These are phyloP conservation scores for Auriscalpium vulgare DNA, from an alignment of 768 basidiomycete genomes.

Conservation along the genomic window DNA sequence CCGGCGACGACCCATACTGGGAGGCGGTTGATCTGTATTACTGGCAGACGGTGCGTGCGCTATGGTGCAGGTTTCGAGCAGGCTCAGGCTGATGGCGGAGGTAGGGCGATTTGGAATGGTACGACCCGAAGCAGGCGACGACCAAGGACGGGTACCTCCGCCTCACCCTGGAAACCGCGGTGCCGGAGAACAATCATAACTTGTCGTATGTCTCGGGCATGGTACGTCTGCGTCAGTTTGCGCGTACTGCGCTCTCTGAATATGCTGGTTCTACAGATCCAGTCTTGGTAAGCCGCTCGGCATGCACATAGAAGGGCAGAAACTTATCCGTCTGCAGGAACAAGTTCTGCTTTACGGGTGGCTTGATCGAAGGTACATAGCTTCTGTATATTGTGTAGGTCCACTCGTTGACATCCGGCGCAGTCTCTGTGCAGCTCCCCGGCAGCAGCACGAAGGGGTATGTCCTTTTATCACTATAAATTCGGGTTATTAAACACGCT, in stretches of 20 bases:
- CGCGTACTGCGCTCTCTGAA: not conserved
- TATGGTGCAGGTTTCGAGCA: not conserved
- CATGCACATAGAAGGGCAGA: not conserved
- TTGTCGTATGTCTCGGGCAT: conserved; percentile 33
- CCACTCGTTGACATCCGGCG: not conserved
- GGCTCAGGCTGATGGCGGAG: not conserved
- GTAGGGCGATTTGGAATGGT: conserved; percentile 45
- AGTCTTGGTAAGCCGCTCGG: conserved; percentile 21
- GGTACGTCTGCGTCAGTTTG: conserved; percentile 16
- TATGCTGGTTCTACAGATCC: conserved; percentile 5
- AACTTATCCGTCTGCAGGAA: conserved; percentile 31
- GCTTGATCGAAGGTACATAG: conserved; percentile 45
- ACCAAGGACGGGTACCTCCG: conserved; percentile 43
- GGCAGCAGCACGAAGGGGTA: conserved; percentile 3
- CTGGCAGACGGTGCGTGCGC: conserved; percentile 49
- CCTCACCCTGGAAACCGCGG: conserved; percentile 34
- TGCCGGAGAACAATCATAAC: conserved; percentile 35
- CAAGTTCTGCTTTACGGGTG: conserved; percentile 79
- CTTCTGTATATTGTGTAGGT: not conserved
- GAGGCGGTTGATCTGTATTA: conserved; percentile 30
- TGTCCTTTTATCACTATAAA: not conserved
- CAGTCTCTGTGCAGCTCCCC: conserved; percentile 14
- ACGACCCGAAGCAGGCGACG: conserved; percentile 44
- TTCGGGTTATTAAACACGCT: conserved; percentile 13
- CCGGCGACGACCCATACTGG: conserved; percentile 39